phyloP scores from a whole-genome alignment of 495 filamentous ascomycete species.

The Aspergillus sparsus region DNA sequence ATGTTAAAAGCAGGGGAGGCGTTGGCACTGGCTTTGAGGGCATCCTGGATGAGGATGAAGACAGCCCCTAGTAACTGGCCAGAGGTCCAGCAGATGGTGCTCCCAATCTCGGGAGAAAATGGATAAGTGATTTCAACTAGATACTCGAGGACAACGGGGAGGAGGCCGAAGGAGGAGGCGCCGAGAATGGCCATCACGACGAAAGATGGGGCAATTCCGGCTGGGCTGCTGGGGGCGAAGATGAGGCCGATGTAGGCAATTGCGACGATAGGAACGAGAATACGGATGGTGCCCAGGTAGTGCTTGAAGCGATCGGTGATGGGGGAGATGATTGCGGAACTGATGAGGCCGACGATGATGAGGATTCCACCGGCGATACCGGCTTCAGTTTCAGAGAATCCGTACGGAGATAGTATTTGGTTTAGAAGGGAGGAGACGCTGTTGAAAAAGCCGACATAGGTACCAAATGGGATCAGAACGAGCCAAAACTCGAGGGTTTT shows the following conservation, averaged over 20 bases:
- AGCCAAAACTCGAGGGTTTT: constrained; percentile 72
- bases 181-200: constrained; percentile 69
- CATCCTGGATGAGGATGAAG: constrained; percentile 81
- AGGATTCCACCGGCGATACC: constrained; percentile 87
- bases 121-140: constrained; percentile 85
- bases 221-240: constrained; percentile 73
- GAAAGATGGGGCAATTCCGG: constrained; percentile 65
- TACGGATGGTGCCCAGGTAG: constrained; percentile 72
- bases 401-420: constrained; percentile 84
- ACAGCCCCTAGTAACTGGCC: constrained; percentile 71
- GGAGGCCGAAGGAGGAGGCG: constrained; percentile 73
- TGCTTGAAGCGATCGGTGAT: constrained; percentile 82
- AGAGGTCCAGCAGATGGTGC: constrained; percentile 78
- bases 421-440: constrained; percentile 83
- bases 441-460: constrained; percentile 95
- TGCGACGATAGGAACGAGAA: constrained; percentile 74
- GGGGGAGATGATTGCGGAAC: constrained; percentile 73
- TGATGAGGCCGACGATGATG: constrained; percentile 84
- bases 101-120: constrained; percentile 82
- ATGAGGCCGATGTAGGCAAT: constrained; percentile 73
- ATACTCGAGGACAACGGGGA: constrained; percentile 86
- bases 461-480: constrained; percentile 69
- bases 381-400: constrained; percentile 75
- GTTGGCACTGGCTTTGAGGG: constrained; percentile 61
- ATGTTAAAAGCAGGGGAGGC: constrained; percentile 68